Base-by-base conservation (phyloP, 2,329 filamentous ascomycete species). In the Exophiala oligosperma region DNA sequence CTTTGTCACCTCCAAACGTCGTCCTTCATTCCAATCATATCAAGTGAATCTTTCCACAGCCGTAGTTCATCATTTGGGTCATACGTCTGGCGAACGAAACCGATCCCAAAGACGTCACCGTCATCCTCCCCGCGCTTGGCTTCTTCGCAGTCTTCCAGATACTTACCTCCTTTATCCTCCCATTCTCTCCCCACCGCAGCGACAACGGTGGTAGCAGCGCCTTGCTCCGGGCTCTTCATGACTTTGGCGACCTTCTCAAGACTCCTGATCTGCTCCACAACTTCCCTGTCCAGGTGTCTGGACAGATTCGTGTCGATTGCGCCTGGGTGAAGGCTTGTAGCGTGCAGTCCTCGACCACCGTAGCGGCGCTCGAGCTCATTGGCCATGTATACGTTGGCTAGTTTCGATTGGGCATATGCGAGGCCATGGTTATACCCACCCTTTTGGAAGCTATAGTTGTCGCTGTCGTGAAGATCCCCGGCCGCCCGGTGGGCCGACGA, bases 361-460 rank as follows among this genome's bases (percentile, higher is more conserved):
- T 80, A 83, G 0, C 72, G 73, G 1, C 80, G 73, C 35, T 84
- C 80, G 21, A 84, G 72, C 54, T 81, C 74, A 58, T 79, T 81
- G 2, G 80, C 76, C 51, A 79, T 76, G 60, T 74, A 79, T 17
- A 83, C 73, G 57, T 79, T 81, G 12, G 81, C 80, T 0, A 75
- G 73, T 62, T 84, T 85, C 50, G 73, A 71, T 61, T 81, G 76
- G 0, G 72, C 76, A 57, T 84, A 84, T 1, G 77, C 71, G 1
- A 55, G 32, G 55, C 67, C 72, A 0, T 71, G 71, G 2, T 72
- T 61, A 59, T 76, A 76, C 2, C 58, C 65, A 17, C 68, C 69
- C 40, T 74, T 66, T 38, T 76, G 72, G 57, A 74, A 72, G 65
- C 76, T 71, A 64, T 80, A 72, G 54, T 79, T 71, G 17, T 68